These are phyloP conservation scores for Lavandula angustifolia DNA, from an alignment of 257 asterid species.

Conservation along the genomic window DNA sequence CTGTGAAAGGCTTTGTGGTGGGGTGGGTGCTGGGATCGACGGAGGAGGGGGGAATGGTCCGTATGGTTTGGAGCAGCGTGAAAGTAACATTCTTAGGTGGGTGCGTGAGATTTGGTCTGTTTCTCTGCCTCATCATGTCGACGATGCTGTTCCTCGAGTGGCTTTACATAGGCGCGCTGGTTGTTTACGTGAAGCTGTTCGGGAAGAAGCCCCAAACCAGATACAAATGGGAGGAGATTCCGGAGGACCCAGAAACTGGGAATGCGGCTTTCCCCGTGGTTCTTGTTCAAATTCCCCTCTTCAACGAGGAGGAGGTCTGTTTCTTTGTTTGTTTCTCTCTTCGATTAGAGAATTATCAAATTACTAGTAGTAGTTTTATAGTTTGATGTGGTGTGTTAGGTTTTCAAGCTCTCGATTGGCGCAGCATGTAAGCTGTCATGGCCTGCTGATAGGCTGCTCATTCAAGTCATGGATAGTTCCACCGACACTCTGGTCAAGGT, in stretches of 20 bases:
- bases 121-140: constrained; percentile 38
- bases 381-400: constrained; percentile 28
- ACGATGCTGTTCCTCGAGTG: constrained; percentile 40
- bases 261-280: constrained; percentile 41
- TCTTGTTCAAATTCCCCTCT: constrained; percentile 53
- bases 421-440: constrained; percentile 56
- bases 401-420: constrained; percentile 50
- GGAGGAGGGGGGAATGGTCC: constrained; percentile 17
- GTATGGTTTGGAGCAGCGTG: constrained; percentile 28
- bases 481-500: constrained; percentile 47
- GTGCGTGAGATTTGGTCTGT: constrained; percentile 20
- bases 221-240: constrained; percentile 42
- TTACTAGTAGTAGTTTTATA: neutral
- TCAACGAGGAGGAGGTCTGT: constrained; percentile 46
- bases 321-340: neutral
- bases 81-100: constrained; percentile 34
- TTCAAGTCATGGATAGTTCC: constrained; percentile 52
- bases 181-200: constrained; percentile 29
- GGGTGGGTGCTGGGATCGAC: constrained; percentile 33
- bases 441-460: constrained; percentile 47
- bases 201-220: constrained; percentile 31
- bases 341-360: neutral
- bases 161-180: constrained; percentile 32
- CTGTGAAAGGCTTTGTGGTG: neutral
- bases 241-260: constrained; percentile 41